Conservation (phyloP, 1,284 basidiomycete species). For the Sphaerobolus stellatus region DNA sequence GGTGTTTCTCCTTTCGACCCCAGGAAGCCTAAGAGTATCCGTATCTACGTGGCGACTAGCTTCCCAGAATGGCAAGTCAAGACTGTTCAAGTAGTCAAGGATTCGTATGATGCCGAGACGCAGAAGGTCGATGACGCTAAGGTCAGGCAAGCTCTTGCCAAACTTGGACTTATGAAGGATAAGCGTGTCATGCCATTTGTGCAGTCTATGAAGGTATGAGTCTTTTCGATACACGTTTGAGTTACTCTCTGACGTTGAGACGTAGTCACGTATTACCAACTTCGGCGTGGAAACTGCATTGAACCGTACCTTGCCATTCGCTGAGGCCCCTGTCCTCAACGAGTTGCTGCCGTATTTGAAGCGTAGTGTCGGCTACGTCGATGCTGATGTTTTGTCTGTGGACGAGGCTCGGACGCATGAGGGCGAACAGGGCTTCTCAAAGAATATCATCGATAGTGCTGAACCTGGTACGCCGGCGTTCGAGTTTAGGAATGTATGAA, state of each 20-base stretch:
- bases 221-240: conserved; percentile 3
- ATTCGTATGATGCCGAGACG: conserved; percentile 59
- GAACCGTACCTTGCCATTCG: conserved; percentile 85
- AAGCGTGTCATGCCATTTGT: conserved; percentile 96
- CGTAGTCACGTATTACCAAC: conserved; percentile 80
- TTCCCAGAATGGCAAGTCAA: conserved; percentile 95
- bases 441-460: conserved; percentile 73
- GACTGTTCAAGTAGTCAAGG: conserved; percentile 76
- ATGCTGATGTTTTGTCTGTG: conserved; percentile 70
- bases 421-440: conserved; percentile 58
- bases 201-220: conserved; percentile 80
- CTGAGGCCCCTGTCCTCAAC: conserved; percentile 75
- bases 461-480: conserved; percentile 88
- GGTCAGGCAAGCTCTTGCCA: conserved; percentile 68
- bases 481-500: conserved; percentile 83
- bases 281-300: conserved; percentile 82
- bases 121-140: conserved; percentile 83
- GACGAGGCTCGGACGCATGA: conserved; percentile 65
- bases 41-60: conserved; percentile 85
- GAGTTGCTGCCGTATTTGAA: conserved; percentile 83
- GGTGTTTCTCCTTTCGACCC: conserved; percentile 68
- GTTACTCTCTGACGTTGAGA: conserved; percentile 1
- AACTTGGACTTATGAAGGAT: conserved; percentile 89
- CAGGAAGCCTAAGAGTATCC: conserved; percentile 80
- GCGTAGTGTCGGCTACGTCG: conserved; percentile 74